Evolutionary conservation across 2,329 filamentous ascomycete species (phyloP).

Genomic region (Laburnicola sp.): DNA sequence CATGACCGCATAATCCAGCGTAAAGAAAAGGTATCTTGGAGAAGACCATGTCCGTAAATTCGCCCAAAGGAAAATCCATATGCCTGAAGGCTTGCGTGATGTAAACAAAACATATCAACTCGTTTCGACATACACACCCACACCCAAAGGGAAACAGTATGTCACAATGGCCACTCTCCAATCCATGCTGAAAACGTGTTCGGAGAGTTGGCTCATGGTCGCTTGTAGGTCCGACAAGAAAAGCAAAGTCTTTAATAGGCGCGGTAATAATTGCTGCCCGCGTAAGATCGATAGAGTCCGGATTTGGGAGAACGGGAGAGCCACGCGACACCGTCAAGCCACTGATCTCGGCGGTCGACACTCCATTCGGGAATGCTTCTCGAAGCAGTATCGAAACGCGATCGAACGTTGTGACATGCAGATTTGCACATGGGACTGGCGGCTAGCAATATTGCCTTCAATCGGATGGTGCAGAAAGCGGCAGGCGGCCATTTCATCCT

Average conservation of each 20-base stretch:
- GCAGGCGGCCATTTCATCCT: constrained; percentile 22
- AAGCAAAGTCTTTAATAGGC: constrained; percentile 13
- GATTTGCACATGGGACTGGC: constrained; percentile 18
- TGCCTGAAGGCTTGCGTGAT: constrained; percentile 9
- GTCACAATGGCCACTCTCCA: not conserved
- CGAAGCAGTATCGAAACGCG: constrained; percentile 29
- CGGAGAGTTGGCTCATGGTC: constrained; percentile 10
- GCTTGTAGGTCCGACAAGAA: constrained; percentile 12
- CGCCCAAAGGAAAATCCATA: constrained; percentile 10
- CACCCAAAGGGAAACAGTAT: not conserved
- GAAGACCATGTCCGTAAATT: constrained; percentile 17
- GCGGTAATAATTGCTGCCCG: constrained; percentile 15
- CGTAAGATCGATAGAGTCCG: constrained; percentile 19
- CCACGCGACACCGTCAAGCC: constrained; percentile 41
- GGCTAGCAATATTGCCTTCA: constrained; percentile 13
- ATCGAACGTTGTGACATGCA: constrained; percentile 21
- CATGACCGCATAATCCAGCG: constrained; percentile 14
- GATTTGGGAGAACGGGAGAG: constrained; percentile 30
- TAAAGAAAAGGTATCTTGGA: constrained; percentile 30
- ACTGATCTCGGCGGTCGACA: constrained; percentile 41
- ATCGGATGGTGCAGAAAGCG: constrained; percentile 3
- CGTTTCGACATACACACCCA: not conserved
- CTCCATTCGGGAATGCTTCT: constrained; percentile 25
- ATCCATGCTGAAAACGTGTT: constrained; percentile 3
- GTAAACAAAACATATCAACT: not conserved